phyloP scores from a whole-genome alignment of 352 stramenopile genomes.

The Phytophthora brassicae region DNA sequence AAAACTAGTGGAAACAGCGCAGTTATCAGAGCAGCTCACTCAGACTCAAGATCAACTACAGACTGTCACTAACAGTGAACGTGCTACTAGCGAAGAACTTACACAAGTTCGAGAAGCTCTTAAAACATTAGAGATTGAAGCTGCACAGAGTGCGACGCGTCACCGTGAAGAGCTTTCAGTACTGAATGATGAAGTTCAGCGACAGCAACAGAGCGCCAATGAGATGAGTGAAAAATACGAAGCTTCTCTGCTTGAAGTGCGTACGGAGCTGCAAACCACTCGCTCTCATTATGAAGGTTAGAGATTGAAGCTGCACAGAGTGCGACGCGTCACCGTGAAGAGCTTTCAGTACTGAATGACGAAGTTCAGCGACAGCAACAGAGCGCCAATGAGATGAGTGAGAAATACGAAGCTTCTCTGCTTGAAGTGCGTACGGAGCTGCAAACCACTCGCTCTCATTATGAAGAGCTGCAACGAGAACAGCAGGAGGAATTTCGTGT shows the following conservation, averaged over 20 bases:
- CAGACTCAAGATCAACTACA: conserved; percentile 41
- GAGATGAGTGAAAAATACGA: conserved; percentile 45
- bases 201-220: conserved; percentile 37
- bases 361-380: conserved; percentile 51
- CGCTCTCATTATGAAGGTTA: conserved; percentile 14
- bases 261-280: conserved; percentile 33
- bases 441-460: conserved; percentile 13
- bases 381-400: conserved; percentile 35
- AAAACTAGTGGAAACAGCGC: conserved; percentile 54
- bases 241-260: conserved; percentile 26
- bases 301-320: conserved; percentile 36
- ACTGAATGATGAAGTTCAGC: conserved; percentile 61
- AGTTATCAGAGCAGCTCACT: conserved; percentile 46
- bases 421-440: conserved; percentile 36
- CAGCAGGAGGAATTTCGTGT: conserved; percentile 19
- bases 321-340: conserved; percentile 43
- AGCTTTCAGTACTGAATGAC: conserved; percentile 62
- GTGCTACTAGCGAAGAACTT: conserved; percentile 36
- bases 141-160: conserved; percentile 33
- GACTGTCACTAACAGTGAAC: conserved; percentile 38
- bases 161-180: conserved; percentile 58
- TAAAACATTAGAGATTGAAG: conserved; percentile 30
- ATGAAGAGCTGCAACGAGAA: conserved; percentile 28
- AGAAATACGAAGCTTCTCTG: conserved; percentile 40
- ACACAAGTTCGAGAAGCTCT: conserved; percentile 39